These are phyloP conservation scores for Saturnispora besseyi DNA, from an alignment of 805 yeast genomes.

Conservation along the genomic window DNA sequence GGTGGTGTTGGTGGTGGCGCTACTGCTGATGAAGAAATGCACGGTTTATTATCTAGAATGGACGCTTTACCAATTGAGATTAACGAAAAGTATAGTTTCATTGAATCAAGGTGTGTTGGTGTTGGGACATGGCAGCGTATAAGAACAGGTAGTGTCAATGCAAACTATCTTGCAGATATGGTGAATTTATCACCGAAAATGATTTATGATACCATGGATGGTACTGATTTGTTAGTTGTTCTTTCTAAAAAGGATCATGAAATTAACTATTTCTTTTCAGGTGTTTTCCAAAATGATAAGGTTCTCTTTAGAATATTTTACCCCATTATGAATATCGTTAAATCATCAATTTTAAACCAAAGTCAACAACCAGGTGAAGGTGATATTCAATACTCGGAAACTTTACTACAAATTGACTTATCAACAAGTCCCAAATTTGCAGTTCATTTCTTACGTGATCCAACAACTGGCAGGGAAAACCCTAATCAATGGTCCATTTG, in stretches of 20 bases:
- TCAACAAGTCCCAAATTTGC: slow-evolving; percentile 66
- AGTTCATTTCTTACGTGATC: slow-evolving; percentile 57
- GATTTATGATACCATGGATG: slow-evolving; percentile 52
- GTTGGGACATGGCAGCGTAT: slow-evolving; percentile 80
- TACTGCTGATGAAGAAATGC: slow-evolving; percentile 9
- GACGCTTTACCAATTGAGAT: slow-evolving; percentile 38
- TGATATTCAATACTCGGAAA: slow-evolving; percentile 31
- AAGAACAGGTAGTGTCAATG: slow-evolving; percentile 48
- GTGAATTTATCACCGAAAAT: slow-evolving; percentile 62
- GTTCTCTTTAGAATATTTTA: slow-evolving; percentile 66
- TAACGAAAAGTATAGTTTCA: slow-evolving; percentile 56
- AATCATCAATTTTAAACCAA: slow-evolving; percentile 46
- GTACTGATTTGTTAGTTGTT: slow-evolving; percentile 64
- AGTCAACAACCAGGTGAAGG: slow-evolving; percentile 19
- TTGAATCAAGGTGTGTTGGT: slow-evolving; percentile 58
- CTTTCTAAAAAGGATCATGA: slow-evolving; percentile 63
- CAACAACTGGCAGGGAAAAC: slow-evolving; percentile 34
- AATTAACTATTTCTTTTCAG: slow-evolving; percentile 70
- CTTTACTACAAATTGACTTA: slow-evolving; percentile 27
- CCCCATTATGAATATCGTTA: slow-evolving; percentile 51
- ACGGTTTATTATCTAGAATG: slow-evolving; percentile 14
- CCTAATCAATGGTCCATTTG: slow-evolving; percentile 71
- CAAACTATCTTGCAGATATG: slow-evolving; percentile 34
- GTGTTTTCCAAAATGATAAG: slow-evolving; percentile 57
- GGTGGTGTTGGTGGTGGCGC: background rate